These are phyloP conservation scores for Lactarius trivialis DNA, from an alignment of 768 basidiomycete species.

Conservation along the genomic window DNA sequence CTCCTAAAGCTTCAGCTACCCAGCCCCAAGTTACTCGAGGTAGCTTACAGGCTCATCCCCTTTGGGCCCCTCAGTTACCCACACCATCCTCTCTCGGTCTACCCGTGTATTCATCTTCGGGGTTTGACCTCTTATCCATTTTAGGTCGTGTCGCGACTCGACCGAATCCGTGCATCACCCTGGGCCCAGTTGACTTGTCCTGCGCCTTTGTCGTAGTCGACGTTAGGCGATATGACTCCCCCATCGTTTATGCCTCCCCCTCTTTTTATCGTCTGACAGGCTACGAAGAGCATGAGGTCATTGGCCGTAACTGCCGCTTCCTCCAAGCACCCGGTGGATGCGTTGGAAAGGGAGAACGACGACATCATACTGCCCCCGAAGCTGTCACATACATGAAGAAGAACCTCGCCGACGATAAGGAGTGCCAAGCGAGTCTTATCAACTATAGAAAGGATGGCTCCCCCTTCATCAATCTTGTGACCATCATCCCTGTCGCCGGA, in stretches of 20 bases:
- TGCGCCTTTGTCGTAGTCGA: constrained; percentile 93
- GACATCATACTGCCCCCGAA: constrained; percentile 56
- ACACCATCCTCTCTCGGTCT: constrained; percentile 30
- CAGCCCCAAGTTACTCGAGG: neutral
- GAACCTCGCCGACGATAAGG: constrained; percentile 64
- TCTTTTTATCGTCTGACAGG: constrained; percentile 75
- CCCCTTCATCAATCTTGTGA: constrained; percentile 89
- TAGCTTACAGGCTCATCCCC: neutral
- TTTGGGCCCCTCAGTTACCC: constrained; percentile 18
- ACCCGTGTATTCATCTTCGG: constrained; percentile 82
- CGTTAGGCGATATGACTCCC: constrained; percentile 68
- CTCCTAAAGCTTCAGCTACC: neutral
- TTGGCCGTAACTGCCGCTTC: constrained; percentile 90
- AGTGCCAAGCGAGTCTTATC: constrained; percentile 80
- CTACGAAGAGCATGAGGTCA: constrained; percentile 65
- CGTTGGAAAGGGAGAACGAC: constrained; percentile 44
- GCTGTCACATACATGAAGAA: constrained; percentile 64
- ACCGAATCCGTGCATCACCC: constrained; percentile 61
- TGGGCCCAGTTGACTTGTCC: constrained; percentile 89
- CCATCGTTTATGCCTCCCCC: constrained; percentile 88
- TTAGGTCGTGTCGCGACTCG: constrained; percentile 72
- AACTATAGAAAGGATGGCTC: constrained; percentile 84
- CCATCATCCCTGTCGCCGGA: constrained; percentile 79
- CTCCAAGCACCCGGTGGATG: constrained; percentile 70
- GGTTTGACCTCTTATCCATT: constrained; percentile 84